phyloP scores from a whole-genome alignment of 306 rosid species.

The Castanea crenata region DNA sequence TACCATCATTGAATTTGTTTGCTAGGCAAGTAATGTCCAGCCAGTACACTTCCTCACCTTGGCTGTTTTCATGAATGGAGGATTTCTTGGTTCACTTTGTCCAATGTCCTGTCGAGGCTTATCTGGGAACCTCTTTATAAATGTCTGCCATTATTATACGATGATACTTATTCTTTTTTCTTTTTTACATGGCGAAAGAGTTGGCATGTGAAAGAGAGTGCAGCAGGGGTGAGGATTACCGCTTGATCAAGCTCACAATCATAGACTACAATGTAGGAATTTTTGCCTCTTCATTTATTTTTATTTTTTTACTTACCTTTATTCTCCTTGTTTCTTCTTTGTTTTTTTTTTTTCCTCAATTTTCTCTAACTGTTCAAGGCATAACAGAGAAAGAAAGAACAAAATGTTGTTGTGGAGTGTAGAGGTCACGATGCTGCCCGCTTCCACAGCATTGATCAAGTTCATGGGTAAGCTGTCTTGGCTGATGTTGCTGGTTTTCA shows the following conservation, averaged over 20 bases:
- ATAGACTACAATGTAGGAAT: conserved; percentile 70
- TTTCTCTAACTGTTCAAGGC: conserved; percentile 10
- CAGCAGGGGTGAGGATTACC: conserved; percentile 97
- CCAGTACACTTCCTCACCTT: neutral
- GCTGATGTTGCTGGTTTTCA: conserved; percentile 10
- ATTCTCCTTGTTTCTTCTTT: neutral
- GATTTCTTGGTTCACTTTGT: conserved; percentile 7
- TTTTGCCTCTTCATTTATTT: conserved; percentile 6
- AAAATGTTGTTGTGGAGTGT: conserved; percentile 64
- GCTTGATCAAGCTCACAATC: conserved; percentile 86
- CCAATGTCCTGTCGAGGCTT: conserved; percentile 4
- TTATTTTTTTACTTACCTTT: neutral
- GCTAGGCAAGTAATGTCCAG: neutral
- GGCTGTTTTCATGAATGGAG: conserved; percentile 2
- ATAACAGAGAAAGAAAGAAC: conserved; percentile 70
- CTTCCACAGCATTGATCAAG: conserved; percentile 65
- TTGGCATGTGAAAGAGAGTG: conserved; percentile 91
- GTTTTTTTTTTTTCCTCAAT: neutral
- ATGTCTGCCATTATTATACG: neutral
- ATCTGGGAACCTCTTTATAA: neutral
- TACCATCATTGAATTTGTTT: neutral
- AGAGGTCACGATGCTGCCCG: conserved; percentile 96
- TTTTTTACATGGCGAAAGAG: conserved; percentile 43
- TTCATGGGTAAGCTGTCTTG: conserved; percentile 68
- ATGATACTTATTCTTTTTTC: conserved; percentile 7